Percentiles rank a stretch among this genome's conserved stretches.
phyloP scores from a whole-genome alignment of 768 basidiomycete species.

The Antrodiella citrinella region DNA sequence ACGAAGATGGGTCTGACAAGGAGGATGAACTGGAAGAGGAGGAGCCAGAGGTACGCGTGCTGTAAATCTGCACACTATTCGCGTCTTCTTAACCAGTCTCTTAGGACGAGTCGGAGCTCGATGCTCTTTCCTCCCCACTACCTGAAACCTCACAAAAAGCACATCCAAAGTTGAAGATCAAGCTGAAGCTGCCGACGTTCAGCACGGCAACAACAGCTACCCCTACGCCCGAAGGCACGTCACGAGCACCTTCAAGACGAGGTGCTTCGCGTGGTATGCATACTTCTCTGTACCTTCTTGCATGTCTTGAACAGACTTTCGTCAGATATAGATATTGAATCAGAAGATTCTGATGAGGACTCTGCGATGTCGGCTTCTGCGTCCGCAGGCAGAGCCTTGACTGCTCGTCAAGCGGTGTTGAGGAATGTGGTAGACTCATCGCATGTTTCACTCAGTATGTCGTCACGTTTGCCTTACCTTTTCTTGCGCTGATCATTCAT shows the following conservation, averaged over 20 bases:
- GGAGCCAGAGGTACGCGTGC: slow-evolving; percentile 15
- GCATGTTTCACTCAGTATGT: slow-evolving; percentile 57
- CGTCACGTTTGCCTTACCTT: not conserved
- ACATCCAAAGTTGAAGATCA: slow-evolving; percentile 50
- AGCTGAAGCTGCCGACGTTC: slow-evolving; percentile 43
- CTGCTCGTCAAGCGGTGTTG: slow-evolving; percentile 58
- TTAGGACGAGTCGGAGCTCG: slow-evolving; percentile 8
- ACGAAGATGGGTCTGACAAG: slow-evolving; percentile 26
- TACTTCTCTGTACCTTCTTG: not conserved
- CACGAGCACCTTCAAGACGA: slow-evolving; percentile 12
- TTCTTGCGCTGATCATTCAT: not conserved
- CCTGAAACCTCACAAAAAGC: slow-evolving; percentile 10
- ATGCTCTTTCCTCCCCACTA: slow-evolving; percentile 13
- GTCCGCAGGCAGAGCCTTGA: slow-evolving; percentile 23
- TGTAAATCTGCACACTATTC: slow-evolving; percentile 2
- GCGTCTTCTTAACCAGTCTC: not conserved
- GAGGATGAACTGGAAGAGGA: slow-evolving; percentile 29
- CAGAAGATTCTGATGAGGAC: slow-evolving; percentile 35
- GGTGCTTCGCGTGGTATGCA: slow-evolving; percentile 10
- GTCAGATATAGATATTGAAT: slow-evolving; percentile 33
- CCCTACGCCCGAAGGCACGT: slow-evolving; percentile 14
- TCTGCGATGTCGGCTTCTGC: slow-evolving; percentile 22
- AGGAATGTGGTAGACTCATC: slow-evolving; percentile 61
- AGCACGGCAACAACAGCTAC: slow-evolving; percentile 9
- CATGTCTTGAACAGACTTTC: not conserved